Percentiles rank a stretch among this genome's conserved stretches.
phyloP scores from a whole-genome alignment of 208 protist genomes.

The Trichomonas tenax region DNA sequence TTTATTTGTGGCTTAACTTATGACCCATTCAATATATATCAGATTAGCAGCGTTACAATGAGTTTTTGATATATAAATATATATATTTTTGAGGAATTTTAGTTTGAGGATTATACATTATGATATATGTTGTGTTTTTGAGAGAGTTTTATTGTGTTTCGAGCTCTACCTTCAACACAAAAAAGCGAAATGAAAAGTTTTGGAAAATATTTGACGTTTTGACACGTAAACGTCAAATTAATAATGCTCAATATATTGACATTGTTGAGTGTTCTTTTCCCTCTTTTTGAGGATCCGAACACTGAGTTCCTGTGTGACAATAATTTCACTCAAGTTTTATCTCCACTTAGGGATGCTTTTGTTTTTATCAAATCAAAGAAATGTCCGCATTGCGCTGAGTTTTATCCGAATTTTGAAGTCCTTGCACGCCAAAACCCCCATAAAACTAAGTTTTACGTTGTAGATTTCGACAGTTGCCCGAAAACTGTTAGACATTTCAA shows the following conservation, averaged over 20 bases:
- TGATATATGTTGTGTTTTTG: too few relatives aligned
- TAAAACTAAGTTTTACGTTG: neutral
- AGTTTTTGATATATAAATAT: too few relatives aligned
- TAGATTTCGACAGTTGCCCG: neutral
- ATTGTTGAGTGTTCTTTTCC: neutral
- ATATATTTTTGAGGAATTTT: too few relatives aligned
- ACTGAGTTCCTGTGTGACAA: neutral
- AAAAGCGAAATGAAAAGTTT: too few relatives aligned
- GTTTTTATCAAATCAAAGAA: neutral
- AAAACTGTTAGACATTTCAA: neutral
- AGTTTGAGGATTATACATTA: too few relatives aligned
- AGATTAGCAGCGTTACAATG: too few relatives aligned
- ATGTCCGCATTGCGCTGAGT: neutral
- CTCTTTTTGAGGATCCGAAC: neutral
- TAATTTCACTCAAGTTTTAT: neutral
- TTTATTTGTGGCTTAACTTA: too few relatives aligned
- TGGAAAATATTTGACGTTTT: too few relatives aligned
- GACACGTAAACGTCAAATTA: too few relatives aligned
- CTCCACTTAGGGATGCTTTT: neutral
- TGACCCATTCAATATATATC: too few relatives aligned
- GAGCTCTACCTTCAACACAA: too few relatives aligned
- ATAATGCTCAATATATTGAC: neutral
- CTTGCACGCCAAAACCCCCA: neutral
- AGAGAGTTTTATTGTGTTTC: too few relatives aligned
- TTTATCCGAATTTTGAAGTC: neutral